These are phyloP conservation scores for Antitrichia curtipendula DNA, from an alignment of 225 moss, liverwort and hornwort species.

Conservation along the genomic window DNA sequence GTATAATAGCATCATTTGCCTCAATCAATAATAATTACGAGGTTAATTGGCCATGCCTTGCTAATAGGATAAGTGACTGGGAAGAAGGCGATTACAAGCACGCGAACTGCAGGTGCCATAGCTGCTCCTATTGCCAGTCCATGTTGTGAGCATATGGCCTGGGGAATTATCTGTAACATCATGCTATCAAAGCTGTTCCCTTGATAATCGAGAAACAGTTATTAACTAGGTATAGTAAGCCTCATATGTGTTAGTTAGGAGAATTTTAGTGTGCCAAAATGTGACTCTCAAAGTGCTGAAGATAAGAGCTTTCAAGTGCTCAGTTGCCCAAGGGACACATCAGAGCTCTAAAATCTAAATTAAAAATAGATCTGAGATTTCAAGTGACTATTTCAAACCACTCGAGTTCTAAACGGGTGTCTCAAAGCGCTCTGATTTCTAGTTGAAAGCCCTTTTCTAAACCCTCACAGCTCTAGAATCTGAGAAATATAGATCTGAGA, in stretches of 20 bases:
- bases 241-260: background rate
- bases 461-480: background rate
- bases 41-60: conserved; percentile 28
- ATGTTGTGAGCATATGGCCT: conserved; percentile 75
- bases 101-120: conserved; percentile 45
- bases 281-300: background rate
- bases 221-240: background rate
- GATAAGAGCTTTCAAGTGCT: background rate
- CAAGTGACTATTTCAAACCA: background rate
- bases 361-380: background rate
- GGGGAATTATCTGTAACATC: conserved; percentile 58
- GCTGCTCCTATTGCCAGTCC: conserved; percentile 71
- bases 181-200: background rate
- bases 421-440: background rate
- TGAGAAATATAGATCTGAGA: background rate
- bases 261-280: background rate
- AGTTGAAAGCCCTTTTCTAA: background rate
- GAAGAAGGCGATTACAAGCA: conserved; percentile 48
- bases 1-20: background rate
- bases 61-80: conserved; percentile 67
- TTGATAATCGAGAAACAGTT: background rate
- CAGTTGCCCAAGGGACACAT: background rate
- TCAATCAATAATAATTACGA: background rate
- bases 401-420: background rate
- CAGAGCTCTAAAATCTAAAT: background rate